phyloP scores from a whole-genome alignment of 345 rosid species.

The Eucalyptus erythrocorys region DNA sequence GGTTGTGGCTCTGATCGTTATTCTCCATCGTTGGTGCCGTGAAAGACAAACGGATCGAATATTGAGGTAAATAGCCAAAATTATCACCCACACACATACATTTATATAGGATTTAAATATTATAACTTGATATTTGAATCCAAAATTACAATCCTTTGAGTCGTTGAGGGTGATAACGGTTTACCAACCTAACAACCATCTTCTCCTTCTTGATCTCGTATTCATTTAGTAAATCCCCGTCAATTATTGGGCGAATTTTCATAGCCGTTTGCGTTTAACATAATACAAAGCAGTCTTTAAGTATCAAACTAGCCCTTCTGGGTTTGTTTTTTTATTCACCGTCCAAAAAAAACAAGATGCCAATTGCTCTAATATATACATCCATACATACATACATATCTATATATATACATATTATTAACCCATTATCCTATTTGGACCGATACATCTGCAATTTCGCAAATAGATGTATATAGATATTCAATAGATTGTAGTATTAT shows the following conservation, averaged over 20 bases:
- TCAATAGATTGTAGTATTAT: neutral
- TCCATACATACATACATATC: no score
- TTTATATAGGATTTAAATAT: no score
- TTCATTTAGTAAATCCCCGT: neutral
- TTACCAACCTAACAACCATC: neutral
- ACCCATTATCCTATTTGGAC: neutral
- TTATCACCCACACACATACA: no score
- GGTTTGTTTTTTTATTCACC: no score
- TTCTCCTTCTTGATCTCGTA: neutral
- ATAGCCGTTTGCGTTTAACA: neutral
- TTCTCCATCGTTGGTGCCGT: neutral
- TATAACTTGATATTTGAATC: no score
- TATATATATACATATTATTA: neutral
- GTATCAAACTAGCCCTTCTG: no score
- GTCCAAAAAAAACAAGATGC: neutral
- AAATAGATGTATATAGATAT: neutral
- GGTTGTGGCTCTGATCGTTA: neutral
- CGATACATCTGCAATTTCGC: neutral
- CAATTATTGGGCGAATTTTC: neutral
- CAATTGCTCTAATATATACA: neutral
- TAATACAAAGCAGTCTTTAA: neutral
- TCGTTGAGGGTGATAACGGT: neutral
- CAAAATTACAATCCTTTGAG: neutral
- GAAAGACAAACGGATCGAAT: no score
- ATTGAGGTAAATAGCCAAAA: neutral